Evolutionary conservation across 176 grass and related monocot species (phyloP), one percentile per base, ranked within the genome.

Genomic region (Coix lacrymajobi): DNA sequence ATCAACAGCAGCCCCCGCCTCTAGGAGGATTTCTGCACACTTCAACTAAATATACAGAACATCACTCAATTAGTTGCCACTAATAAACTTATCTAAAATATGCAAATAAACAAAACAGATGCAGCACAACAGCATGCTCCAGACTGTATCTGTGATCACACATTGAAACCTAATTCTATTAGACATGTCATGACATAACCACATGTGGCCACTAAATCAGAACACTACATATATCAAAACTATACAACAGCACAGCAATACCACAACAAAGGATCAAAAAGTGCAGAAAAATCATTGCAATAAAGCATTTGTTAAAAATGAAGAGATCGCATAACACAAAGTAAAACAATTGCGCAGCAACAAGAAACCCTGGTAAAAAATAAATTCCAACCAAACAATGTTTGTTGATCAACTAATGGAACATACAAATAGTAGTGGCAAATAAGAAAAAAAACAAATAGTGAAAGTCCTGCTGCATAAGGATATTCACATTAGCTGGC

Each of bases 1-100:
- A 39, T 97, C 83, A 22, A 88, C 89, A 11, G 82, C 76, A 72
- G 94, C 92, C 20, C 92, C 92, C 12, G 85, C 87, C 46, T 89
- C 87, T n/a, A 97, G 87, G 62, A 97, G 89, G 56, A 97, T 81
- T 63, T 92, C 78, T 7, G 89, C 83, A 56, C 92, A 97, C 45
- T 87, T 85, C 64, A 92, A 87, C 94, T 97, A 41, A 73, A 79
- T 65, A 65, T 8, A 51, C 38, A 52, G 44, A 78, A 79, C 16
- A 38, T 69, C 36, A 83, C 25, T 61, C 51, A 8, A 43, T 81
- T 65, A 69, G 12, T 58, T 31, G 11, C 51, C 29, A 22, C 36
- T 29, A 49, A 34, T 69, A 8, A 70, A 28, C 22, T 30, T 62
- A 62, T 73, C 56, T 73, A 44, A 79, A 56, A 71, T 24, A 61